Percentiles rank a stretch among this genome's conserved stretches.
phyloP scores from a whole-genome alignment of 805 yeast species.

The Danielia reshetovae region DNA sequence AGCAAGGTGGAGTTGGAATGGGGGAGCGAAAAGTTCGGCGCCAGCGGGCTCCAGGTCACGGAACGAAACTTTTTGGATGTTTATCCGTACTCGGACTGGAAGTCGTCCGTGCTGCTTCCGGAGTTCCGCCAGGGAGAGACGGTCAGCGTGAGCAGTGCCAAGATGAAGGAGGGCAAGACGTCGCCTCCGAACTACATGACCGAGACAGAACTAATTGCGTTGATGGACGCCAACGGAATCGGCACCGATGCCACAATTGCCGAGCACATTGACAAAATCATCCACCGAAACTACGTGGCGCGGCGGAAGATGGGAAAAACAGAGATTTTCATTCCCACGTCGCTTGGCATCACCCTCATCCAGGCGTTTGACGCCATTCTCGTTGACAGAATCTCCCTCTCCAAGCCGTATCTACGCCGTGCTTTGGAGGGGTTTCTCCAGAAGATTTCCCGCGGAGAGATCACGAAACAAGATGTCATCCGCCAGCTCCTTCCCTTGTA shows the following conservation, averaged over 20 bases:
- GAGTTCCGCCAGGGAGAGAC: conserved; percentile 52
- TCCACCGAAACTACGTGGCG: conserved; percentile 60
- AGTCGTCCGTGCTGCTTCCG: conserved; percentile 61
- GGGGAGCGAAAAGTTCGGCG: conserved; percentile 71
- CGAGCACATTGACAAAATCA: conserved; percentile 86
- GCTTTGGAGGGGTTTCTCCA: conserved; percentile 66
- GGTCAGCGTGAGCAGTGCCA: conserved; percentile 53
- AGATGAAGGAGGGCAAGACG: conserved; percentile 70
- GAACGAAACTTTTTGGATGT: conserved; percentile 79
- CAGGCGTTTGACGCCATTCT: conserved; percentile 84
- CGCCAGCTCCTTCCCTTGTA: conserved; percentile 53
- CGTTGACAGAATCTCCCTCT: conserved; percentile 63
- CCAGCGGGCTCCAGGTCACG: conserved; percentile 70
- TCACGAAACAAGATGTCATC: conserved; percentile 51
- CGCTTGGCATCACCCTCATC: conserved; percentile 79
- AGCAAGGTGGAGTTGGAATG: conserved; percentile 65
- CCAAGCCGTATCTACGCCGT: conserved; percentile 85
- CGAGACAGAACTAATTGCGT: conserved; percentile 83
- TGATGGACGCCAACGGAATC: conserved; percentile 96
- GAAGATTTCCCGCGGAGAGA: conserved; percentile 63
- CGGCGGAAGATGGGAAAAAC: conserved; percentile 37
- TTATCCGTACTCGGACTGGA: conserved; percentile 79
- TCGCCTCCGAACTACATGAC: conserved; percentile 80
- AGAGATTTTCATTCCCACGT: conserved; percentile 66
- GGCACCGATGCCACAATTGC: conserved; percentile 99